Evolutionary conservation across 768 basidiomycete species (phyloP).

Genomic region (Boletus barrowsii): DNA sequence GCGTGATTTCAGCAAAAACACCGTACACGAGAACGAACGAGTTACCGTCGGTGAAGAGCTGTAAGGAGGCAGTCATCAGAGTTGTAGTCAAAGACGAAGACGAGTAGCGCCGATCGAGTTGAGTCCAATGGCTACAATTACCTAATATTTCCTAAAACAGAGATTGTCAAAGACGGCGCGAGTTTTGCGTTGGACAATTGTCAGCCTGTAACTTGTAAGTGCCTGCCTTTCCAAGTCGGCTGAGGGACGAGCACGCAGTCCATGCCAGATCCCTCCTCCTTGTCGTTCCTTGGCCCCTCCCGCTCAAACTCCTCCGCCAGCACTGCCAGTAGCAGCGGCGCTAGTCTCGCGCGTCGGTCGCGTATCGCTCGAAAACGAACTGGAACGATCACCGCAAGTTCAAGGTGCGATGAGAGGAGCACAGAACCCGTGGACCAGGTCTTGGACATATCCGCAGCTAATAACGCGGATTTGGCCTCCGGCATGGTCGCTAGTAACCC

Average conservation of each 20-base stretch:
- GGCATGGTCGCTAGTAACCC: conserved; percentile 7
- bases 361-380: conserved; percentile 51
- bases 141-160: conserved; percentile 26
- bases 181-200: conserved; percentile 21
- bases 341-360: conserved; percentile 49
- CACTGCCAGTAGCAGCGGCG: conserved; percentile 46
- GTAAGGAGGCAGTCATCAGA: conserved; percentile 9
- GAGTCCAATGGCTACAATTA: conserved; percentile 15
- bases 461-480: conserved; percentile 12
- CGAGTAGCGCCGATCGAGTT: conserved; percentile 17
- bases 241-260: conserved; percentile 22
- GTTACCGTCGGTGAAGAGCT: conserved; percentile 25
- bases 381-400: conserved; percentile 43
- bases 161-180: conserved; percentile 4
- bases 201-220: background rate
- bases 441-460: conserved; percentile 28
- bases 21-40: background rate
- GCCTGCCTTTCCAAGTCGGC: conserved; percentile 16
- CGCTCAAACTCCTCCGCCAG: conserved; percentile 35
- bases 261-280: conserved; percentile 32
- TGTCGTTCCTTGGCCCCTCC: conserved; percentile 28
- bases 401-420: conserved; percentile 18
- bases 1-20: background rate
- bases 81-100: background rate
- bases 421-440: conserved; percentile 19